These are phyloP conservation scores for Heracleum sosnowskyi DNA, from an alignment of 129 eudicot genomes.

Conservation along the genomic window DNA sequence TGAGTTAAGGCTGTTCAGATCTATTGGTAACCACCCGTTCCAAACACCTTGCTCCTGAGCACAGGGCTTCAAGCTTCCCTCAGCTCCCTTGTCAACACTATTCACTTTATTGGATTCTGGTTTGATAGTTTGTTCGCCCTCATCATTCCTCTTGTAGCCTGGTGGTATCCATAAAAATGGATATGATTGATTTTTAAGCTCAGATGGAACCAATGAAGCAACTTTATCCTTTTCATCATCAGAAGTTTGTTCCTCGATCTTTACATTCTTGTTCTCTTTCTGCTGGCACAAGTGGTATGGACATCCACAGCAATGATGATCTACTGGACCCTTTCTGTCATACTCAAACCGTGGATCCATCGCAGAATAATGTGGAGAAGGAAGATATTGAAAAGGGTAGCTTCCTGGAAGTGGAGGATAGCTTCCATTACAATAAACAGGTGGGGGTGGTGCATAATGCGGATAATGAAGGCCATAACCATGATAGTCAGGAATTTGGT, in stretches of 20 bases:
- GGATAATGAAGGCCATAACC: constrained; percentile 38
- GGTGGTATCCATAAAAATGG: too few relatives aligned
- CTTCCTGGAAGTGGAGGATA: too few relatives aligned
- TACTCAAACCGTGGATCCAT: constrained; percentile 42
- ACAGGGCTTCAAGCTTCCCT: too few relatives aligned
- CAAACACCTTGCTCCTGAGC: too few relatives aligned
- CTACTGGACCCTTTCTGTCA: constrained; percentile 26
- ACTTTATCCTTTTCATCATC: constrained; percentile 18
- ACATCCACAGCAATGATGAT: constrained; percentile 57
- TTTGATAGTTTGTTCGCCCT: too few relatives aligned
- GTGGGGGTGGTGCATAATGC: too few relatives aligned
- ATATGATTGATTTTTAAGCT: constrained; percentile 28
- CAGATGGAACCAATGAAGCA: constrained; percentile 28
- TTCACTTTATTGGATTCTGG: too few relatives aligned
- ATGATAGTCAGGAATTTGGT: constrained; percentile 20
- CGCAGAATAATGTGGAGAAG: constrained; percentile 38
- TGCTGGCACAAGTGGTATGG: constrained; percentile 24
- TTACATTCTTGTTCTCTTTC: constrained; percentile 25
- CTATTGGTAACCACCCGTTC: too few relatives aligned
- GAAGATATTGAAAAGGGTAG: constrained; percentile 30
- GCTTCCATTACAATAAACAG: too few relatives aligned
- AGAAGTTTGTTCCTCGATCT: constrained; percentile 27
- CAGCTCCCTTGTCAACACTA: too few relatives aligned
- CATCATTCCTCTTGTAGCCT: too few relatives aligned
- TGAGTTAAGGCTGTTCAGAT: too few relatives aligned